Evolutionary conservation across 2,329 filamentous ascomycete genomes (phyloP).

Genomic region (Ustulina deusta): DNA sequence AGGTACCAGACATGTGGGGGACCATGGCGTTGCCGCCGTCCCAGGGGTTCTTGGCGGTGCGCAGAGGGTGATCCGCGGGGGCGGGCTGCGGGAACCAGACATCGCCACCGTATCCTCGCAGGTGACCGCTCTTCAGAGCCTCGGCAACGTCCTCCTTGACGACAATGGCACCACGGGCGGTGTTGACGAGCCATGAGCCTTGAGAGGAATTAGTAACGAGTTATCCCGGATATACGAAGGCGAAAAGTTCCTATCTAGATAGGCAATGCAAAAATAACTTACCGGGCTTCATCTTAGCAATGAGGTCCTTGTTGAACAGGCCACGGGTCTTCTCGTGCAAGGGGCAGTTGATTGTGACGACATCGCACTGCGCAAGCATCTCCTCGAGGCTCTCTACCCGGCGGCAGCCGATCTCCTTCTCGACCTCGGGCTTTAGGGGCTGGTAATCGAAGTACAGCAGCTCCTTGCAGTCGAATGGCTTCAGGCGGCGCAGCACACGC

Average conservation of each 20-base stretch:
- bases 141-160: conserved; percentile 99
- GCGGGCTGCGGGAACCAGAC: conserved; percentile 99
- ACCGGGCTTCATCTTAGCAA: conserved; percentile 99
- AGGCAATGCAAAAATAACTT: conserved; percentile 48
- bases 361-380: conserved; percentile 91
- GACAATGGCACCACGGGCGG: conserved; percentile 96
- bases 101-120: conserved; percentile 88
- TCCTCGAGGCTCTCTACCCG: conserved; percentile 92
- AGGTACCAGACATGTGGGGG: conserved; percentile 98
- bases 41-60: conserved; percentile 92
- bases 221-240: no score
- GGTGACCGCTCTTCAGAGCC: conserved; percentile 90
- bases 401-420: conserved; percentile 95
- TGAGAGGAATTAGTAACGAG: conserved; percentile 11
- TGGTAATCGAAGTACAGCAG: conserved; percentile 99
- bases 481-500: conserved; percentile 94
- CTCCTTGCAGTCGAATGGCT: conserved; percentile 99
- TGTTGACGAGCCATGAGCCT: conserved; percentile 98
- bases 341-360: conserved; percentile 99
- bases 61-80: conserved; percentile 90
- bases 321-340: conserved; percentile 97
- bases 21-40: conserved; percentile 99
- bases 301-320: conserved; percentile 98
- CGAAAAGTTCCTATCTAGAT: neutral
- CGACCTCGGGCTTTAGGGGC: conserved; percentile 83